Evolutionary conservation across 768 basidiomycete species (phyloP), one percentile per base, ranked within the genome.

Genomic region (Boletus vermiculosoides): DNA sequence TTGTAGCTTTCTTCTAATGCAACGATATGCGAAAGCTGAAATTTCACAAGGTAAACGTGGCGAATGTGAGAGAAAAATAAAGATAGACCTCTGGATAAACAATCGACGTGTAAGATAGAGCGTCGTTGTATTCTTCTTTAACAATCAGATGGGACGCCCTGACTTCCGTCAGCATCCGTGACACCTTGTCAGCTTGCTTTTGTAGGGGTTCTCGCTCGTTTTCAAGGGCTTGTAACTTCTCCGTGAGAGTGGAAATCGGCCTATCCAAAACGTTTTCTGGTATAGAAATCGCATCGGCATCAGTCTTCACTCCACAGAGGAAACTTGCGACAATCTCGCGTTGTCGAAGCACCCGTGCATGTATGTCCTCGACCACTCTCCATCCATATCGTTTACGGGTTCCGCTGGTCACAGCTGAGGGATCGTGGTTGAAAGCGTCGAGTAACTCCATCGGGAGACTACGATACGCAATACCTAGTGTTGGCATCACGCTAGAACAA

Each of bases 1-100:
- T 81, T 83, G 71, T 90, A 90, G 64, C 84, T 88, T 71, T 91
- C 89, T 66, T 91, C 88, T 37, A 91, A 64, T 4, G 80, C 86
- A 11, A 86, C 78, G 40, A 90, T 85, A 45, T 81, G 77, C 2
- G 88, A 89, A 22, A 91, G 76, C 89, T 91, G 37, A 23, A 47
- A 41, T 44, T 18, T 51, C 52, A 53, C 37, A 16, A 41, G 25
- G 51, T 65, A 13, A 65, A 45, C 15, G n/a, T 22, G 37, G 7
- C 22, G 33, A 48, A 41, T 22, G 7, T 45, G 25, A 23, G 23
- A 22, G 37, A 10, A 39, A 34, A 16, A 45, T 20, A 22, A 60
- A 51, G 3, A 67, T 74, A 52, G 68, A 89, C 89, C 78, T 92
- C 86, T 20, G 90, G 88, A 73, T 92, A 92, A 22, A 87, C 80